A percentile compares a stretch with the other conserved stretches of the same genome.
Conservation (phyloP, 2,329 filamentous ascomycete species). For the Fusarium pseudoanthophilum region DNA sequence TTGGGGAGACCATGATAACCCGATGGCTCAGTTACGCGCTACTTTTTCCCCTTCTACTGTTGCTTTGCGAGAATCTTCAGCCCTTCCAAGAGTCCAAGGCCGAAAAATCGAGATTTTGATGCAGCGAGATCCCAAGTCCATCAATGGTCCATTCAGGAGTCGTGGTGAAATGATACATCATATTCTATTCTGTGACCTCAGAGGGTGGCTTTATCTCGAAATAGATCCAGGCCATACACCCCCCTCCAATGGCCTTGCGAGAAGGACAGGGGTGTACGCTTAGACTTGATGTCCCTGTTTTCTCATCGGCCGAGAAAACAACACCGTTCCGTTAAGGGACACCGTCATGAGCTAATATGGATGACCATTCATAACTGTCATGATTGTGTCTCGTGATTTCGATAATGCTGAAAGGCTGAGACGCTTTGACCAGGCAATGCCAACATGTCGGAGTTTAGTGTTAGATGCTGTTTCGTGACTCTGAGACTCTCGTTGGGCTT, state of each 20-base stretch:
- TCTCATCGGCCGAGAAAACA: slow-evolving; percentile 46
- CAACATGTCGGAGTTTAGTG: not conserved
- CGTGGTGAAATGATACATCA: slow-evolving; percentile 38
- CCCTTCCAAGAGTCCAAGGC: slow-evolving; percentile 12
- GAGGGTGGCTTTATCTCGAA: slow-evolving; percentile 36
- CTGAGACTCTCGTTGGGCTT: not conserved
- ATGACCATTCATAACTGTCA: slow-evolving; percentile 27
- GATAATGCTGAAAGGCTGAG: slow-evolving; percentile 35
- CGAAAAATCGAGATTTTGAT: slow-evolving; percentile 41
- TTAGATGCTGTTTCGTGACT: slow-evolving; percentile 18
- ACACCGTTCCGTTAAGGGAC: slow-evolving; percentile 38
- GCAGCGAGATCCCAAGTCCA: slow-evolving; percentile 38
- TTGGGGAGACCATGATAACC: slow-evolving; percentile 5
- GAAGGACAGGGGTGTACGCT: slow-evolving; percentile 11
- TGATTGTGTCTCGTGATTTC: slow-evolving; percentile 37
- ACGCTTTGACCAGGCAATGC: slow-evolving; percentile 25
- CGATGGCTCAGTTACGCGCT: slow-evolving; percentile 3
- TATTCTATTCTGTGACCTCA: slow-evolving; percentile 20
- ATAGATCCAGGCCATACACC: slow-evolving; percentile 16
- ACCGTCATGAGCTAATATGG: slow-evolving; percentile 36
- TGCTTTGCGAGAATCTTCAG: slow-evolving; percentile 14
- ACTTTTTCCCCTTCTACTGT: slow-evolving; percentile 1
- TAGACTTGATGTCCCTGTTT: slow-evolving; percentile 37
- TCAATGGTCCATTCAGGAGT: slow-evolving; percentile 35
- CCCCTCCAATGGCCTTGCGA: slow-evolving; percentile 4